Evolutionary conservation across 2,329 filamentous ascomycete genomes (phyloP).

Genomic region (Monosporascus sp.): DNA sequence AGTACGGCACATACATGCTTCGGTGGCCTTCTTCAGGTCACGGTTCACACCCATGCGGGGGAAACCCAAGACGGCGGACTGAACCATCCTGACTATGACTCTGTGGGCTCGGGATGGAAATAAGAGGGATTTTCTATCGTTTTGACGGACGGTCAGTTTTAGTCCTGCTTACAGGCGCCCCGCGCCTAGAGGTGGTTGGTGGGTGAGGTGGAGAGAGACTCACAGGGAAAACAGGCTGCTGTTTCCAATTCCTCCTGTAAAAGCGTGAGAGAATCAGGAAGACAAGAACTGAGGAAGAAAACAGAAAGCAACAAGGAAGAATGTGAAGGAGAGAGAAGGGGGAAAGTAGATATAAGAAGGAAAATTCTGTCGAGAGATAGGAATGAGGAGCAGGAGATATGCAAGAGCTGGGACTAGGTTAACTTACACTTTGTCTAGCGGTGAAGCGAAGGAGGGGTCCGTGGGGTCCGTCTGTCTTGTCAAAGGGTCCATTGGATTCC

Average conservation of each 20-base stretch:
- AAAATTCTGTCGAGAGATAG: constrained; percentile 7
- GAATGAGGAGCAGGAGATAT: constrained; percentile 1
- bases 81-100: constrained; percentile 49
- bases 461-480: not conserved
- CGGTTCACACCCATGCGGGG: constrained; percentile 97
- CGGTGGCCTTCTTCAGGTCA: constrained; percentile 99
- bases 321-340: constrained; percentile 2
- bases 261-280: constrained; percentile 7
- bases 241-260: constrained; percentile 16
- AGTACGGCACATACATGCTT: constrained; percentile 60
- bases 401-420: not conserved
- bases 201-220: constrained; percentile 5
- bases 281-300: constrained; percentile 1
- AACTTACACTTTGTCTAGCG: not conserved
- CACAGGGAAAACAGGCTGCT: constrained; percentile 20
- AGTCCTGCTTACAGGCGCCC: not conserved
- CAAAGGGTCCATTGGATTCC: not conserved
- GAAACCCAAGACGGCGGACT: constrained; percentile 87
- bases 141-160: constrained; percentile 7
- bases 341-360: constrained; percentile 1
- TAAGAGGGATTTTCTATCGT: constrained; percentile 14
- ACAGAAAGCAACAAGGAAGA: constrained; percentile 11
- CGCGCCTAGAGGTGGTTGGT: not conserved
- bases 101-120: constrained; percentile 14
- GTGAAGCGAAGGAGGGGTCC: not conserved